phyloP scores from a whole-genome alignment of 352 stramenopile species.

The Pythium angustatum region DNA sequence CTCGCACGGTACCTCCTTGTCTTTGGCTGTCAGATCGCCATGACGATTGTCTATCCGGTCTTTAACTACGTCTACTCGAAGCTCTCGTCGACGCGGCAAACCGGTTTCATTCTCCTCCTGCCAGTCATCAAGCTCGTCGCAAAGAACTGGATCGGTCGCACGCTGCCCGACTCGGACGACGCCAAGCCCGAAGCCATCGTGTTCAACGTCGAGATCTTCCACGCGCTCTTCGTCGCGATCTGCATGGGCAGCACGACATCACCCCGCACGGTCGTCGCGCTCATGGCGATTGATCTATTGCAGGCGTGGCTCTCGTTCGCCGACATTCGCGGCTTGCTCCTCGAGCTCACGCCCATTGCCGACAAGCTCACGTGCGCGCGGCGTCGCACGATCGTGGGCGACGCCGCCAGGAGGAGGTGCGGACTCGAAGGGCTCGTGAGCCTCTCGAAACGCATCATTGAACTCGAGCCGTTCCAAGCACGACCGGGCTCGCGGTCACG shows the following conservation, averaged over 20 bases:
- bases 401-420: background rate
- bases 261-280: background rate
- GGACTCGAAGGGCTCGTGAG: background rate
- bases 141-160: slow-evolving; percentile 42
- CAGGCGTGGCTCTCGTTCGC: slow-evolving; percentile 10
- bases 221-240: slow-evolving; percentile 25
- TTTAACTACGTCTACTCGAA: slow-evolving; percentile 21
- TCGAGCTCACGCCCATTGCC: background rate
- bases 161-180: slow-evolving; percentile 26
- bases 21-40: slow-evolving; percentile 8
- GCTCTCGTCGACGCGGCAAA: slow-evolving; percentile 18
- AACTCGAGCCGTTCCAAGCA: background rate
- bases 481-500: background rate
- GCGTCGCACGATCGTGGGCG: background rate
- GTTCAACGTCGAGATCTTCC: slow-evolving; percentile 29
- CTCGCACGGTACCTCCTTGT: slow-evolving; percentile 4
- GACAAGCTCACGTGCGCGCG: background rate
- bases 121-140: slow-evolving; percentile 41
- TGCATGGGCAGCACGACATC: slow-evolving; percentile 20
- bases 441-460: background rate
- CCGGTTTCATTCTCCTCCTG: slow-evolving; percentile 29
- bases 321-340: slow-evolving; percentile 5
- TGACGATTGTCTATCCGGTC: slow-evolving; percentile 21
- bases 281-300: slow-evolving; percentile 12
- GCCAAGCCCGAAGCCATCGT: slow-evolving; percentile 30